Percentiles rank a stretch among this genome's conserved stretches.
phyloP scores from a whole-genome alignment of 176 grass and related monocot genomes.

The Ampelocalamus luodianensis region DNA sequence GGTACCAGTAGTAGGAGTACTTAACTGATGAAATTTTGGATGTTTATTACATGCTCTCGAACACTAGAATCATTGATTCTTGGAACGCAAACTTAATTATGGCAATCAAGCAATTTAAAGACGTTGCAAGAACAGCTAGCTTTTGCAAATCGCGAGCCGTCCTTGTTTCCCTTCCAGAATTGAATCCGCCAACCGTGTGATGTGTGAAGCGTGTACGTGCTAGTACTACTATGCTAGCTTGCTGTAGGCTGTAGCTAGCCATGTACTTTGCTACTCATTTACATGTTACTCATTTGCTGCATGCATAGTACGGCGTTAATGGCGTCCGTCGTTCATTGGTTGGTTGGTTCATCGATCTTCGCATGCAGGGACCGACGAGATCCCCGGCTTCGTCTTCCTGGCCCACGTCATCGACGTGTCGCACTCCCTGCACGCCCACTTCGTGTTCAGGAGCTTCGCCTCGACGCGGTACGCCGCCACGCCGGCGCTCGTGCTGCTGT shows the following conservation, averaged over 20 bases:
- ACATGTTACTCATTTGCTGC: background rate
- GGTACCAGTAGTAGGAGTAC: background rate
- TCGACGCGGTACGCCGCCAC: conserved; percentile 39
- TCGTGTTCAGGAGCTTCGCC: conserved; percentile 27
- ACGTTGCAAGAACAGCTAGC: background rate
- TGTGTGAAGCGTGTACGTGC: background rate
- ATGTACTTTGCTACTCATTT: background rate
- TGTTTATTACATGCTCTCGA: background rate
- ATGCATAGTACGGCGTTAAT: background rate
- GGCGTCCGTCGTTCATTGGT: background rate
- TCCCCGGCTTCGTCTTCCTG: conserved; percentile 69
- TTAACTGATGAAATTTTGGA: background rate
- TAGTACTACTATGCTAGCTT: background rate
- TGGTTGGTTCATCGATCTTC: background rate
- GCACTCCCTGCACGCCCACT: background rate
- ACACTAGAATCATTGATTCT: background rate
- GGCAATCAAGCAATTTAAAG: background rate
- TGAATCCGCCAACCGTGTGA: background rate
- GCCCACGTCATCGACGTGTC: conserved; percentile 55
- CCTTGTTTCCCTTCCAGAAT: background rate
- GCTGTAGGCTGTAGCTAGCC: background rate
- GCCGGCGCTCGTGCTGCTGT: background rate
- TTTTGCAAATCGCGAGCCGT: background rate
- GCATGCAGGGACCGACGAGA: conserved; percentile 33
- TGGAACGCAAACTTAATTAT: background rate